Conservation (phyloP, 2,329 filamentous ascomycete genomes). For the Hypoxylon sp. region DNA sequence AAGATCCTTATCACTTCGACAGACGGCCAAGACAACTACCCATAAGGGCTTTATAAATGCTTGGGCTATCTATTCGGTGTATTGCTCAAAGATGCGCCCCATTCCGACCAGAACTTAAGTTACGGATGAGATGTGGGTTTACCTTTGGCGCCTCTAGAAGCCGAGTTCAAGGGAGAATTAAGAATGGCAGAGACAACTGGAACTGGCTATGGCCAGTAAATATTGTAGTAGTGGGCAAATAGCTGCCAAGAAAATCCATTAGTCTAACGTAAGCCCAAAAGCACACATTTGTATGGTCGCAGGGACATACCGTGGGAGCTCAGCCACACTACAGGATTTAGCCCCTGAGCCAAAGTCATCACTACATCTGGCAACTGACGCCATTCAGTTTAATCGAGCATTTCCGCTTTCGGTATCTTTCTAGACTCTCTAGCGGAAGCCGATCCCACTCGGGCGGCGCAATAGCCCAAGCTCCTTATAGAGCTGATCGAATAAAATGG, state of each 20-base stretch:
- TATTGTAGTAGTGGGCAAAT: neutral
- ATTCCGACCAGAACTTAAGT: neutral
- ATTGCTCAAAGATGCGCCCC: neutral
- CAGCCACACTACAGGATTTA: conserved; percentile 1
- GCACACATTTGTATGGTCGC: neutral
- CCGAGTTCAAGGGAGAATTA: neutral
- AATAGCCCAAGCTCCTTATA: neutral
- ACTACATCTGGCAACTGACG: neutral
- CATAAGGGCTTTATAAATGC: neutral
- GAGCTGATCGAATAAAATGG: neutral
- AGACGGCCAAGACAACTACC: neutral
- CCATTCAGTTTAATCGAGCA: neutral
- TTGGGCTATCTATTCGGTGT: neutral
- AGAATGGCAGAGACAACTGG: neutral
- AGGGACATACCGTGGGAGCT: neutral
- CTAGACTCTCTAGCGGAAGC: neutral
- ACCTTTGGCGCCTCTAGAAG: neutral
- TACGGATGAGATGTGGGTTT: neutral
- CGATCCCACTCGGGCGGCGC: neutral
- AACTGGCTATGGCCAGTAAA: neutral
- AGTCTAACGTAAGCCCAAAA: neutral
- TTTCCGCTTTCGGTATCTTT: neutral
- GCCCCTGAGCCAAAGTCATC: neutral
- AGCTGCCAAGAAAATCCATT: neutral
- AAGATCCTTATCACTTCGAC: neutral